phyloP scores from a whole-genome alignment of 164 flowering plant species.

The Berberis thunbergii region DNA sequence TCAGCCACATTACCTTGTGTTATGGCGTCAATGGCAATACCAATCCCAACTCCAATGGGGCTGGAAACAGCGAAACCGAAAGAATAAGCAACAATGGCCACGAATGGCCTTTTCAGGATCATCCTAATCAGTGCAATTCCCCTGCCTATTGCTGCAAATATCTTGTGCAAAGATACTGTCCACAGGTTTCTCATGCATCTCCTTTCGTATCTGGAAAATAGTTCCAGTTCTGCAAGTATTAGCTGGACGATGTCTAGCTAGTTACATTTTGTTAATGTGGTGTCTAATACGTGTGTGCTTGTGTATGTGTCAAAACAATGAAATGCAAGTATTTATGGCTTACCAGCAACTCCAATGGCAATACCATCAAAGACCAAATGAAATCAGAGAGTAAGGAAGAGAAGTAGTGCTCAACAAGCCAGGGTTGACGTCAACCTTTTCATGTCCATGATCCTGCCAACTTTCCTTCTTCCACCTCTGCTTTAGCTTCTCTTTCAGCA shows the following conservation, averaged over 20 bases:
- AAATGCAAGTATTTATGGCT: not conserved
- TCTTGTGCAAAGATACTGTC: constrained; percentile 79
- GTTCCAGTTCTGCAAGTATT: too few relatives aligned
- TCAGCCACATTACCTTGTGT: constrained; percentile 55
- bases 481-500: constrained; percentile 16
- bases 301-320: not conserved
- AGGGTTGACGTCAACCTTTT: constrained; percentile 13
- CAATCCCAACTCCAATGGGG: constrained; percentile 78
- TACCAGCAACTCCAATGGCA: constrained; percentile 79
- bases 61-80: constrained; percentile 80
- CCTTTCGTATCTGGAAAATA: constrained; percentile 29
- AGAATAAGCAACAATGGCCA: constrained; percentile 44
- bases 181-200: constrained; percentile 84
- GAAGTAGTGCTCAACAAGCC: constrained; percentile 45
- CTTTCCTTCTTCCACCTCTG: constrained; percentile 28
- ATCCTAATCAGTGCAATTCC: constrained; percentile 78
- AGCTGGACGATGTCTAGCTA: not conserved
- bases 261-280: not conserved
- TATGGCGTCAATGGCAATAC: constrained; percentile 67
- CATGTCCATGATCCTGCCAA: not conserved
- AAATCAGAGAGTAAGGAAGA: constrained; percentile 67
- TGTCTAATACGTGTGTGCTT: too few relatives aligned
- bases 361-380: constrained; percentile 88
- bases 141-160: constrained; percentile 80
- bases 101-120: constrained; percentile 58